Base-by-base conservation (phyloP, 1,139 yeast species). In the Barnettozyma hawaiiensis region DNA sequence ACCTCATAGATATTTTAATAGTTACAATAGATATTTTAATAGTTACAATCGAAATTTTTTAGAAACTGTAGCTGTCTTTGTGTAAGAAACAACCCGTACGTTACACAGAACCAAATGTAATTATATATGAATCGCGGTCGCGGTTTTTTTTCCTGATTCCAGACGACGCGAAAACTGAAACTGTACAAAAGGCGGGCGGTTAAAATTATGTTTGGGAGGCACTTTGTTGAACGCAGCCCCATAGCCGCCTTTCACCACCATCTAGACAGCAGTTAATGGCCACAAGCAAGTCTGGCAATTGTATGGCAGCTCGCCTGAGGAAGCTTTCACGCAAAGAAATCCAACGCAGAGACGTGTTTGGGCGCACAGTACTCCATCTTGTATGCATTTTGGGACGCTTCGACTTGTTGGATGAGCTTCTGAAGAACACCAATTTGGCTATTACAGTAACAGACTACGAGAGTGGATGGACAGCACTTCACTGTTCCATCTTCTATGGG, bases 401-500 rank as follows among this genome's bases (percentile, higher is more conserved):
- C 44, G 77, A 74, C 39, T 59, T 72, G 18, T 63, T 84, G 26
- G 55, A 62, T 20, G 65, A 66, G 33, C 51, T 84, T 7, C 60
- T 83, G 32, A 70, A 70, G 45, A 71, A 76, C 50, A 68, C 73
- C 7, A 69, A 72, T 36, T 55, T 70, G 10, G 71, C 80, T 36
- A 50, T 79, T 2, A 53, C 59, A 10, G 59, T 73, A 1, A 63
- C 69, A 2, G 97, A 90, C 59, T 68, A 67, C 44, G 97, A 90
- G 60, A 86, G 77, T 57, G 86, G 89, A 1, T 89, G 95, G 85
- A 84, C 86, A 32, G 78, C 89, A 26, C 66, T 89, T 35, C 97
- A 90, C 61, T 75, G 76, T 53, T 80, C 79, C 33, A 69, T 83
- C 34, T 78, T 68, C 53, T 65, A 70, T 57, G 87, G 84, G 46